These are phyloP conservation scores for Coprinopsis sp. DNA, from an alignment of 768 basidiomycete species.

Conservation along the genomic window DNA sequence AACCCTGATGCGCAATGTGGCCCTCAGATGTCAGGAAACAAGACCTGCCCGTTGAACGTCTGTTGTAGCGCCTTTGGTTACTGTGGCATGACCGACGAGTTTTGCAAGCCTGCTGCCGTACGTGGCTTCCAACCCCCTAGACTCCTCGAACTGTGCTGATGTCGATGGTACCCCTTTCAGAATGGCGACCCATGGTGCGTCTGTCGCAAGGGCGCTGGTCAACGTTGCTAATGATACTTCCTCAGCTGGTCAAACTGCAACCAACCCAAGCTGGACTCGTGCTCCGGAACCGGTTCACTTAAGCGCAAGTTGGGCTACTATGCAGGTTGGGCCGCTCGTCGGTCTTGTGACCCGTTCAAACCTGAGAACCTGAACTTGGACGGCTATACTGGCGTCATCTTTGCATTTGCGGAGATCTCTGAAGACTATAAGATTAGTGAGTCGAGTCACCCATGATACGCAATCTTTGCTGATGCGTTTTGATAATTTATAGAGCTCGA, in stretches of 20 bases:
- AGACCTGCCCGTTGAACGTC: slow-evolving; percentile 19
- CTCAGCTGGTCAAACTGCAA: not conserved
- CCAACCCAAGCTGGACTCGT: slow-evolving; percentile 8
- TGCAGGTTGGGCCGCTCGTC: slow-evolving; percentile 17
- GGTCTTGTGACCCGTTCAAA: slow-evolving; percentile 9
- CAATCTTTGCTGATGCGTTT: too few relatives aligned
- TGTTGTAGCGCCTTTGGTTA: slow-evolving; percentile 22
- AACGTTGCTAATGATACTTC: not conserved
- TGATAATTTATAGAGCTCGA: slow-evolving; percentile 15
- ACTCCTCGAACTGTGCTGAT: not conserved
- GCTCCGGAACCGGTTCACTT: slow-evolving; percentile 1
- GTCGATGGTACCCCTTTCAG: not conserved
- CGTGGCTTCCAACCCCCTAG: not conserved
- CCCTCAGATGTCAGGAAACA: slow-evolving; percentile 15
- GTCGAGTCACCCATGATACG: too few relatives aligned
- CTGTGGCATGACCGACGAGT: slow-evolving; percentile 21
- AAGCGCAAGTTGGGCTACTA: slow-evolving; percentile 19
- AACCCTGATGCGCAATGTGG: slow-evolving; percentile 18
- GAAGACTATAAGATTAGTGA: slow-evolving; percentile 11
- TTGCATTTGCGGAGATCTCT: slow-evolving; percentile 16
- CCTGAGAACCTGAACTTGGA: slow-evolving; percentile 15
- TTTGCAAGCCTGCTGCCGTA: slow-evolving; percentile 15
- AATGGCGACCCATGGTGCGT: not conserved
- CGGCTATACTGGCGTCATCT: slow-evolving; percentile 14
- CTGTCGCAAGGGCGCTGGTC: not conserved